Evolutionary conservation across 2,329 filamentous ascomycete genomes (phyloP).

Genomic region (Aspergillus candidus): DNA sequence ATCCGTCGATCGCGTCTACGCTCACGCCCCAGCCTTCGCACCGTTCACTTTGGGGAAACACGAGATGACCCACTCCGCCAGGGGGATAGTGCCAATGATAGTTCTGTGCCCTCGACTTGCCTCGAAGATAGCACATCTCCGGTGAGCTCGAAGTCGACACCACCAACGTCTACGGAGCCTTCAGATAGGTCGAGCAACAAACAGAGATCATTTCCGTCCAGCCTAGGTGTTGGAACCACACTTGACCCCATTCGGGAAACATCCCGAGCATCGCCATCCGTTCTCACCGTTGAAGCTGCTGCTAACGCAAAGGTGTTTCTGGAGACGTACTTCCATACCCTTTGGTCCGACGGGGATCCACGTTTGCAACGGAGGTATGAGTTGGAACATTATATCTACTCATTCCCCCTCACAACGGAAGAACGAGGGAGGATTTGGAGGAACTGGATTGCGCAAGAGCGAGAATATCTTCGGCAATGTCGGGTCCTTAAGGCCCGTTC

Average conservation of each 20-base stretch:
- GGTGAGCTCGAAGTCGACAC: slow-evolving; percentile 26
- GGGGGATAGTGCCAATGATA: slow-evolving; percentile 26
- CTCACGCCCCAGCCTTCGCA: slow-evolving; percentile 27
- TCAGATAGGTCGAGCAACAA: slow-evolving; percentile 10
- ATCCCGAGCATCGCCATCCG: slow-evolving; percentile 23
- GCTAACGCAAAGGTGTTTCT: slow-evolving; percentile 79
- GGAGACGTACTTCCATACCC: slow-evolving; percentile 74
- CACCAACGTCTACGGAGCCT: slow-evolving; percentile 30
- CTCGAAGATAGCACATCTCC: slow-evolving; percentile 27
- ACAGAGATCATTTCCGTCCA: neutral
- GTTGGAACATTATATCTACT: slow-evolving; percentile 59
- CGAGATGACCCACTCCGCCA: slow-evolving; percentile 10
- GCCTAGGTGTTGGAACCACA: neutral
- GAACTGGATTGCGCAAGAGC: slow-evolving; percentile 63
- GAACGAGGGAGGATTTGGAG: slow-evolving; percentile 48
- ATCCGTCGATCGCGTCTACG: slow-evolving; percentile 33
- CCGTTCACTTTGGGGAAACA: slow-evolving; percentile 12
- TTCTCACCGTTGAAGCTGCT: slow-evolving; percentile 65
- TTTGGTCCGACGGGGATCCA: slow-evolving; percentile 53
- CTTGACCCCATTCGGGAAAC: slow-evolving; percentile 10
- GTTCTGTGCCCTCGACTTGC: slow-evolving; percentile 28
- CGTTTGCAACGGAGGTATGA: slow-evolving; percentile 57
- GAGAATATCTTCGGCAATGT: slow-evolving; percentile 65
- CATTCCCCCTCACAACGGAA: slow-evolving; percentile 52
- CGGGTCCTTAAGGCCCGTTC: slow-evolving; percentile 63